Evolutionary conservation across 495 filamentous ascomycete genomes (phyloP).

Genomic region (Articulospora tetracladia): DNA sequence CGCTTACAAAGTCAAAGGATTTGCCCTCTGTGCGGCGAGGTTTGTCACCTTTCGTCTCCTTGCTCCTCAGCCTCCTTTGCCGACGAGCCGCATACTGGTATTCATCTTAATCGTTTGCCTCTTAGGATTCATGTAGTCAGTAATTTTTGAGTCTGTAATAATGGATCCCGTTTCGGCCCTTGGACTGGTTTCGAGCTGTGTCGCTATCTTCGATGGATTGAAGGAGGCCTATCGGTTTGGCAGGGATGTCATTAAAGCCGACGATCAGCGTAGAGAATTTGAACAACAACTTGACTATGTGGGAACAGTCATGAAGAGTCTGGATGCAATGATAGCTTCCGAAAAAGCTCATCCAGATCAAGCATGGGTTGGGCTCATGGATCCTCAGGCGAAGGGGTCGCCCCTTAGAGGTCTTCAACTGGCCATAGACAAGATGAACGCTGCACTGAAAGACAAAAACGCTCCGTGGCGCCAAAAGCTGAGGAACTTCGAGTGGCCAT

Average conservation of each 20-base stretch:
- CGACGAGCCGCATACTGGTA: neutral
- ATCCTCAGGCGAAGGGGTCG: constrained; percentile 2
- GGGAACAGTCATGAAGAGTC: neutral
- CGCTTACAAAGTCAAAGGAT: neutral
- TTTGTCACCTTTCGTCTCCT: neutral
- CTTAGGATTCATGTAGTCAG: too few species aligned
- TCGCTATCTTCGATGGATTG: constrained; percentile 8
- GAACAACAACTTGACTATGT: constrained; percentile 7
- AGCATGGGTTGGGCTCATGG: constrained; percentile 2
- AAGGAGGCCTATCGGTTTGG: constrained; percentile 2
- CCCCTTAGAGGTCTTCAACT: neutral
- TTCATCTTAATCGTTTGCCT: neutral
- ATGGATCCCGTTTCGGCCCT: neutral
- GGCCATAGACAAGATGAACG: neutral
- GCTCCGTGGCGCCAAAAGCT: neutral
- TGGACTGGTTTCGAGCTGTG: constrained; percentile 1
- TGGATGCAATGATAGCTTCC: neutral
- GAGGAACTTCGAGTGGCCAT: constrained; percentile 11
- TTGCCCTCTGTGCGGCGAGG: neutral
- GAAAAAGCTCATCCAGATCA: neutral
- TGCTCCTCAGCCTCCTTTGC: neutral
- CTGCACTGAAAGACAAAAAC: constrained; percentile 1
- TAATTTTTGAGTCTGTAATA: neutral
- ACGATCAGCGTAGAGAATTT: constrained; percentile 9
- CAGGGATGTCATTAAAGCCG: constrained; percentile 7